A percentile compares a stretch with the other conserved stretches of the same genome.
Conservation (phyloP, 2,329 filamentous ascomycete genomes). For the Rhynchosporium agropyri region DNA sequence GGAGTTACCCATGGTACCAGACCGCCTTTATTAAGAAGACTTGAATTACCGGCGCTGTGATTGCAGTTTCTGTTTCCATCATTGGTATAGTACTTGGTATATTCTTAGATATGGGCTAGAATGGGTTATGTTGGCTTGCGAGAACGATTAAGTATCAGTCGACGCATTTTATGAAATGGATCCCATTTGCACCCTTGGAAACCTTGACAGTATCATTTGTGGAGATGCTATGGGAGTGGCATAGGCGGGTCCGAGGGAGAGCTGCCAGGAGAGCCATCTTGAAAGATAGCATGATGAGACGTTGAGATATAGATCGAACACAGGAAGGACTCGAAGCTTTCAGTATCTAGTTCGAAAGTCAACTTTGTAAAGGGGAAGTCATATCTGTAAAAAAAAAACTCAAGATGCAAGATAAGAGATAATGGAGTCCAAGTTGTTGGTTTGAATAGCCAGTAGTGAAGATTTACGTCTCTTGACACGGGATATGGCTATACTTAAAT, state of each 20-base stretch:
- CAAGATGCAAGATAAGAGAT: no score
- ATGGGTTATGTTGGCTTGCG: neutral
- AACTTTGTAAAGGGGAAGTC: no score
- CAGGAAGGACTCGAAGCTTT: no score
- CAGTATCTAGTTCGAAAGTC: no score
- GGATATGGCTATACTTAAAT: no score
- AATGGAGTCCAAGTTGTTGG: no score
- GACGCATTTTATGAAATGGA: constrained; percentile 18
- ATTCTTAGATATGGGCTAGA: neutral
- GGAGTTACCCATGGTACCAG: neutral
- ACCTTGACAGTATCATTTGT: neutral
- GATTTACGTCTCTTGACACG: no score
- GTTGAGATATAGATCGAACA: no score
- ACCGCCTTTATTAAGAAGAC: neutral
- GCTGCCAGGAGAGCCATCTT: neutral
- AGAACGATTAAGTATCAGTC: constrained; percentile 13
- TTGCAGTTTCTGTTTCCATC: constrained; percentile 15
- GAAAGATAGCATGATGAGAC: neutral
- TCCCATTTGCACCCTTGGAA: constrained; percentile 11
- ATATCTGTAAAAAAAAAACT: no score
- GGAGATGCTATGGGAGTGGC: constrained; percentile 1
- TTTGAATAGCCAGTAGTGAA: no score
- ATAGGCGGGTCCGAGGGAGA: neutral
- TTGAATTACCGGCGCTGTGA: constrained; percentile 1
- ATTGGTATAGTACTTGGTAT: constrained; percentile 13